Evolutionary conservation across 2,329 filamentous ascomycete genomes (phyloP), one percentile per base, ranked within the genome.

Genomic region (Botryosphaeria dothidea): DNA sequence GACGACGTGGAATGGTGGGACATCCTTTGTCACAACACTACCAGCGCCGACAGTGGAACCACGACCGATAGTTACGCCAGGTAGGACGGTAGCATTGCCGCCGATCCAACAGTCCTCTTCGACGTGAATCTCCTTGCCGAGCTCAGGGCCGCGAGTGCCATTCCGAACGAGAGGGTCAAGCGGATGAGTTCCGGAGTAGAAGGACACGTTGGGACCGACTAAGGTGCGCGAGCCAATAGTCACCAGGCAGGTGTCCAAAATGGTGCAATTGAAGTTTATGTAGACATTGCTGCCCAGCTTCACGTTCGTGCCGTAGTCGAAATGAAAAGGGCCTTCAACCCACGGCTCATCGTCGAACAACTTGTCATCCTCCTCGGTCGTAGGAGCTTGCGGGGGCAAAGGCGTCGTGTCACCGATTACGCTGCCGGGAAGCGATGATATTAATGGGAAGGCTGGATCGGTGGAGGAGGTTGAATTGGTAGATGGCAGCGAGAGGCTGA

Each of bases 301-400:
- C 51, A 94, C 81, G 67, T 95, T 93, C 71, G 84, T 88, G 3
- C 92, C 92, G 70, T 95, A 94, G 77, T 96, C 92, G 66, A 90
- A 84, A 51, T 83, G 85, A 62, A 95, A 81, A 0, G 91, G 92
- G 0, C 84, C 78, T 66, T 91, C 88, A 23, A 94, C 82, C 84
- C 87, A 92, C 0, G 91, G 87, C 27, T 90, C 83, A 36, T 89
- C 80, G 23, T 82, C 80, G 36, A 95, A 85, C 1, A 89, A 80
- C 19, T 79, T 82, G 9, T 89, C 88, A 68, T 95, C 91, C 68
- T 86, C 87, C 63, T 86, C 86, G 2, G 83, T 78, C 11, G 85
- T 86, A 2, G 83, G 71, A 5, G 83, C 83, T 17, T 74, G 79
- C 0, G 87, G 84, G 23, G 91, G 91, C 0, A 94, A 78, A 41